Evolutionary conservation across 345 rosid species (phyloP).

Genomic region (Durio zibethinus): DNA sequence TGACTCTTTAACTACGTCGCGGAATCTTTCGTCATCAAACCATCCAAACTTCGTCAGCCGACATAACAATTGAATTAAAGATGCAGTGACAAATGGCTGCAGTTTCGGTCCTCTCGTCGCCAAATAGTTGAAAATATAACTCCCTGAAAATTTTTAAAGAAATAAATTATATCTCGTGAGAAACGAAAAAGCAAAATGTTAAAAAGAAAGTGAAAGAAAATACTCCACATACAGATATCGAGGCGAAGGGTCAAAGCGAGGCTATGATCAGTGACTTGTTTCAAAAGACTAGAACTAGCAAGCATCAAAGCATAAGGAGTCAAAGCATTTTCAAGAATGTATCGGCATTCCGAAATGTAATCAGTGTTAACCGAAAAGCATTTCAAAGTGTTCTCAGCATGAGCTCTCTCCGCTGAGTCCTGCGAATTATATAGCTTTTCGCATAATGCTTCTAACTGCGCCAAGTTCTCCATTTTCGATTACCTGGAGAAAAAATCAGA

Average conservation of each 20-base stretch:
- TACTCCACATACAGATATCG: conserved; percentile 60
- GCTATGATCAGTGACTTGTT: conserved; percentile 93
- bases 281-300: conserved; percentile 91
- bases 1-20: conserved; percentile 81
- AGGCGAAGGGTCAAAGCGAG: conserved; percentile 85
- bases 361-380: conserved; percentile 85
- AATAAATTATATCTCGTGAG: neutral
- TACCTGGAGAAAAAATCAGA: conserved; percentile 17
- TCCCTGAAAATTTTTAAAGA: conserved; percentile 40
- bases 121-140: conserved; percentile 76
- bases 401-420: conserved; percentile 87
- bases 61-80: conserved; percentile 85
- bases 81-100: conserved; percentile 78
- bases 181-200: conserved; percentile 11
- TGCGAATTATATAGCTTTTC: conserved; percentile 95
- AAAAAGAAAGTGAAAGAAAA: neutral
- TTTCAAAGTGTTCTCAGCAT: conserved; percentile 88
- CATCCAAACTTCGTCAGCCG: conserved; percentile 97
- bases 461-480: conserved; percentile 85
- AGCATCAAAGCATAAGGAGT: conserved; percentile 98
- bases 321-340: conserved; percentile 92
- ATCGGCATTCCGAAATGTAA: conserved; percentile 93
- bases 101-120: conserved; percentile 88
- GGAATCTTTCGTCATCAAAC: conserved; percentile 95
- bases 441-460: conserved; percentile 93